Base-by-base conservation (phyloP, 129 eudicot genomes). In the Chrysanthemum seticuspe region DNA sequence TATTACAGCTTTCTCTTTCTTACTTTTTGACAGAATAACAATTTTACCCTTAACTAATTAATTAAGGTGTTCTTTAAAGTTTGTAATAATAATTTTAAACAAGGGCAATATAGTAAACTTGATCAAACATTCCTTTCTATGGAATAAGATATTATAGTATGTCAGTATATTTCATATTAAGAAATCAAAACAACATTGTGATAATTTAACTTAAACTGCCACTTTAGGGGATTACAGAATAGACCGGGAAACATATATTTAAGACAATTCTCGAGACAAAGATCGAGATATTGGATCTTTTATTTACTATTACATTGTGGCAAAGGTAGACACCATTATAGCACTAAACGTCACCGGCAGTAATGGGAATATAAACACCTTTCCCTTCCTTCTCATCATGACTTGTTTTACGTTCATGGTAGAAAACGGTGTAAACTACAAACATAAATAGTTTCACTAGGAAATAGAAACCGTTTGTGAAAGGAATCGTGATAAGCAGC, bases 361-460 rank as follows among this genome's bases (percentile, higher is more conserved):
- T 76, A 54, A 82, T 56, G 11, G 79, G 80, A 78, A 73, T 52
- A 62, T 73, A 82, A 6, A 12, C 10, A 1, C 62, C 64, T 45
- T 55, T 61, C 53, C 34, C 77, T 53, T 62, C 70, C 61, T 34
- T 72, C 55, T 74, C 77, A 4, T 77, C 78, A 12, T 63, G 63
- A 59, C 58, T 69, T 29, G 71, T 74, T 50, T 73, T 82, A 14
- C 34, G 14, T 15, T 82, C 80, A 56, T 78, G 86, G 74, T 82
- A 82, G 69, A 40, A 78, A 36, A 78, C 31, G 5, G 86, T 78
- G 51, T 45, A 82, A 25, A 68, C 79, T 25, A 68, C 86, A 68
- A 82, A 57, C 86, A 78, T 62, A 55, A 82, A 78, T 6, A 82
- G 61, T 13, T 69, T 64, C 55, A 78, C 45, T 62, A 73, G 11